Conservation (phyloP, 495 filamentous ascomycete species). For the Trichodelitschia bisporula region DNA sequence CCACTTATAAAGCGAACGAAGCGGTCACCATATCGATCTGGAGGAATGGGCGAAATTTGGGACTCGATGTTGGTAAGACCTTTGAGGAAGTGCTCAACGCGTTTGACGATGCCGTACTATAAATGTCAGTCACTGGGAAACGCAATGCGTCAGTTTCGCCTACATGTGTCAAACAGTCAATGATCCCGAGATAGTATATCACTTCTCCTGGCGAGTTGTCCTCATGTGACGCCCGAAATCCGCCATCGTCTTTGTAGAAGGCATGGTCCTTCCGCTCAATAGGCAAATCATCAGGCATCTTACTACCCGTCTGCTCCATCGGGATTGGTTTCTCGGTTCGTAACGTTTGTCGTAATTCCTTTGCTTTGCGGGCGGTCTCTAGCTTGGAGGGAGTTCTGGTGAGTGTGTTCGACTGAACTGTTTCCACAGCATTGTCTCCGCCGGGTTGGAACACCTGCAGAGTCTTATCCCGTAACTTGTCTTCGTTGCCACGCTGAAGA, state of each 20-base stretch:
- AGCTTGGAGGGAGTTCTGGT: slow-evolving; percentile 86
- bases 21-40: slow-evolving; percentile 74
- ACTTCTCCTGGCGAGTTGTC: slow-evolving; percentile 64
- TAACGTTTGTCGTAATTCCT: slow-evolving; percentile 75
- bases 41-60: slow-evolving; percentile 84
- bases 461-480: slow-evolving; percentile 85
- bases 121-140: slow-evolving; percentile 7
- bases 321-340: slow-evolving; percentile 80
- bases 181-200: slow-evolving; percentile 94
- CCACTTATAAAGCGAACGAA: slow-evolving; percentile 83
- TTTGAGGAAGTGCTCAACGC: slow-evolving; percentile 81
- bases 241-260: slow-evolving; percentile 87
- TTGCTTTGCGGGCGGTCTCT: slow-evolving; percentile 76
- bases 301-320: slow-evolving; percentile 54
- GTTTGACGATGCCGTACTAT: slow-evolving; percentile 72
- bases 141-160: slow-evolving; percentile 16
- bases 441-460: slow-evolving; percentile 89
- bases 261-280: slow-evolving; percentile 41
- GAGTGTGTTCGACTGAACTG: slow-evolving; percentile 30
- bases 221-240: slow-evolving; percentile 81
- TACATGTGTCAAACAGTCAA: slow-evolving; percentile 91
- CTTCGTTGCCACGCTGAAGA: slow-evolving; percentile 67
- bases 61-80: slow-evolving; percentile 55
- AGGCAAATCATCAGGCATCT: slow-evolving; percentile 72
- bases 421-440: slow-evolving; percentile 30